Conservation (phyloP, 257 asterid species). For the Lavandula angustifolia region DNA sequence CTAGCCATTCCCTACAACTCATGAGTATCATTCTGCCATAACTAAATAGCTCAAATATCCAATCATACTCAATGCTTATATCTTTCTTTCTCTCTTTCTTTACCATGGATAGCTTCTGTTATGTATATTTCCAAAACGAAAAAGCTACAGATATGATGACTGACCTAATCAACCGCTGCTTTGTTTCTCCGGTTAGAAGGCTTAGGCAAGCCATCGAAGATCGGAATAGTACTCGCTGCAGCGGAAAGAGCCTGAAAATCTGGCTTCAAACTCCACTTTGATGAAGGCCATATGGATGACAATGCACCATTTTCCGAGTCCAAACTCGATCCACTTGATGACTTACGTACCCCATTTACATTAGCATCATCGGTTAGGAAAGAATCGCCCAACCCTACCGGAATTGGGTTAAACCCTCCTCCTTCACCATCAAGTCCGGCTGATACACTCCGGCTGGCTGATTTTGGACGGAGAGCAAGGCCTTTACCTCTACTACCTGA, state of each 20-base stretch:
- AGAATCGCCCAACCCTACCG: constrained; percentile 57
- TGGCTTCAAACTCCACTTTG: constrained; percentile 82
- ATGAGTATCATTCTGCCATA: no score
- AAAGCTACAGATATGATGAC: not conserved
- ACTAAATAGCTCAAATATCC: no score
- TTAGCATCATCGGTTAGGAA: constrained; percentile 36
- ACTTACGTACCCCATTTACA: constrained; percentile 53
- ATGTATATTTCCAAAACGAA: constrained; percentile 18
- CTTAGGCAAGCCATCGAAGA: no score
- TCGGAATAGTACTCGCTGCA: constrained; percentile 33
- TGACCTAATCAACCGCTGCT: constrained; percentile 72
- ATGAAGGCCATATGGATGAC: constrained; percentile 59
- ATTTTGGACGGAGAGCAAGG: constrained; percentile 73
- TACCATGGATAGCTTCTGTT: constrained; percentile 25
- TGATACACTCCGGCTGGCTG: constrained; percentile 45
- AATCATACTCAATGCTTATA: no score
- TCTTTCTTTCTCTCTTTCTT: no score
- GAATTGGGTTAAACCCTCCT: constrained; percentile 40
- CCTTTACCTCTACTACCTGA: constrained; percentile 61
- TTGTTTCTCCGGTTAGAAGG: constrained; percentile 49
- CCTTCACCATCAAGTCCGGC: constrained; percentile 56
- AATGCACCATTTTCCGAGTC: constrained; percentile 59
- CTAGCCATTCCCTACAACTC: no score
- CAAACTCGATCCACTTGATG: constrained; percentile 69
- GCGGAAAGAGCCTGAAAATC: constrained; percentile 72